Conservation (phyloP, 805 yeast genomes). For the Peterozyma xylosa region DNA sequence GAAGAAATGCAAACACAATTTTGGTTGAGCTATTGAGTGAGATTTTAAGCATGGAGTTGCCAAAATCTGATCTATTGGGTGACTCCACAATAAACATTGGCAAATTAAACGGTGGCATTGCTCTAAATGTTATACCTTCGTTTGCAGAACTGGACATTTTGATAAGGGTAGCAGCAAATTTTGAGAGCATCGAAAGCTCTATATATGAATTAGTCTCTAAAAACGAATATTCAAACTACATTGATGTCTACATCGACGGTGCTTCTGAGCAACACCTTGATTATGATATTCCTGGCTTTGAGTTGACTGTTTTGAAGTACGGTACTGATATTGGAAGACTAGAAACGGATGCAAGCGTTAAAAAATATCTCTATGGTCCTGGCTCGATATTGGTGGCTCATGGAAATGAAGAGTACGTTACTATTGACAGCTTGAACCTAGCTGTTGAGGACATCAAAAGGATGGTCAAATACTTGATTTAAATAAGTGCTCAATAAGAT, state of each 20-base stretch:
- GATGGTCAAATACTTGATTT: slow-evolving; percentile 20
- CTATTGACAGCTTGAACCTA: slow-evolving; percentile 33
- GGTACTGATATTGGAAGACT: slow-evolving; percentile 41
- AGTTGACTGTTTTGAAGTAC: slow-evolving; percentile 21
- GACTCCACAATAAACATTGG: slow-evolving; percentile 60
- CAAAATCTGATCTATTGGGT: slow-evolving; percentile 47
- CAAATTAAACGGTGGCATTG: slow-evolving; percentile 50
- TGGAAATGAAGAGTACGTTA: slow-evolving; percentile 46
- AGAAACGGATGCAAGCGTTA: slow-evolving; percentile 18
- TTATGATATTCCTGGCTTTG: slow-evolving; percentile 27
- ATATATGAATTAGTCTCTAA: not conserved
- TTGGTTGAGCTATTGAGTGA: slow-evolving; percentile 42
- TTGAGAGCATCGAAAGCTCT: not conserved
- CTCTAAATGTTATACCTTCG: slow-evolving; percentile 61
- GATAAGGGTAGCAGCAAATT: slow-evolving; percentile 42
- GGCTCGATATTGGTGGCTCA: slow-evolving; percentile 60
- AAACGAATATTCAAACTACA: not conserved
- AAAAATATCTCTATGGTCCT: slow-evolving; percentile 57
- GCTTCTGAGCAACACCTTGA: slow-evolving; percentile 17
- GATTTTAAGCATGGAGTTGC: slow-evolving; percentile 35
- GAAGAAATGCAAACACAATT: slow-evolving; percentile 53
- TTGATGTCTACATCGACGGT: not conserved
- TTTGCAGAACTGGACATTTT: slow-evolving; percentile 39
- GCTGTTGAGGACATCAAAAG: slow-evolving; percentile 49
- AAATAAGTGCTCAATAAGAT: too few relatives aligned